These are phyloP conservation scores for Hyphodiscus hymeniophilus DNA, from an alignment of 495 filamentous ascomycete genomes.

Conservation along the genomic window DNA sequence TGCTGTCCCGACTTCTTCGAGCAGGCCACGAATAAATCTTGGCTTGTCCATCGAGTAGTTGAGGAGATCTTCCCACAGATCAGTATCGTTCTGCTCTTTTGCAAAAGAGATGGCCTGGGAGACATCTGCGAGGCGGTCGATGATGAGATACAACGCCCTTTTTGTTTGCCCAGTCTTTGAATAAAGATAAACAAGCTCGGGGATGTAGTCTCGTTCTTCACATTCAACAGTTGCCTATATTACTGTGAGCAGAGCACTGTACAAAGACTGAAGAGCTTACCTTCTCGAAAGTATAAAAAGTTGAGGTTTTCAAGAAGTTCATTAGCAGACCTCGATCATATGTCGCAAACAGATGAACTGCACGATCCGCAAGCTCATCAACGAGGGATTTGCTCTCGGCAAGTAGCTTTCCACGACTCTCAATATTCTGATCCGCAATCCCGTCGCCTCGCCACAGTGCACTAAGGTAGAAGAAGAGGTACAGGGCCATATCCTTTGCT, in stretches of 20 bases:
- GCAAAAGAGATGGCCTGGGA: conserved; percentile 88
- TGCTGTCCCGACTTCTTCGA: conserved; percentile 88
- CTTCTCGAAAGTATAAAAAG: conserved; percentile 72
- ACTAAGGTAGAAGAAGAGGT: conserved; percentile 86
- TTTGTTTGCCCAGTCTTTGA: conserved; percentile 93
- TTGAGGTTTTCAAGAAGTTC: conserved; percentile 77
- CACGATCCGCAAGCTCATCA: conserved; percentile 76
- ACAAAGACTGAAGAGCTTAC: conserved; percentile 17
- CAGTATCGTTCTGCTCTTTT: conserved; percentile 81
- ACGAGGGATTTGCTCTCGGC: conserved; percentile 67
- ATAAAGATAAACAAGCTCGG: conserved; percentile 86
- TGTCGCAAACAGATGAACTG: conserved; percentile 74
- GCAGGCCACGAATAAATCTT: conserved; percentile 80
- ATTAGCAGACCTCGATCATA: conserved; percentile 75
- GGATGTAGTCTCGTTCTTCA: conserved; percentile 66
- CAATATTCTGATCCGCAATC: conserved; percentile 31
- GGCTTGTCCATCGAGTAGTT: conserved; percentile 96
- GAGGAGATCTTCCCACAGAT: conserved; percentile 91
- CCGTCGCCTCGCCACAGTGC: conserved; percentile 73
- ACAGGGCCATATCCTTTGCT: conserved; percentile 46
- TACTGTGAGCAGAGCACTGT: conserved; percentile 1
- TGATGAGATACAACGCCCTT: conserved; percentile 80
- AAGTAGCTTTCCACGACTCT: conserved; percentile 36
- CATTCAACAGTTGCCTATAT: conserved; percentile 64
- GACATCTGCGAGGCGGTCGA: conserved; percentile 79